Base-by-base conservation (phyloP, 164 flowering plant genomes). In the Echeveria elegans region DNA sequence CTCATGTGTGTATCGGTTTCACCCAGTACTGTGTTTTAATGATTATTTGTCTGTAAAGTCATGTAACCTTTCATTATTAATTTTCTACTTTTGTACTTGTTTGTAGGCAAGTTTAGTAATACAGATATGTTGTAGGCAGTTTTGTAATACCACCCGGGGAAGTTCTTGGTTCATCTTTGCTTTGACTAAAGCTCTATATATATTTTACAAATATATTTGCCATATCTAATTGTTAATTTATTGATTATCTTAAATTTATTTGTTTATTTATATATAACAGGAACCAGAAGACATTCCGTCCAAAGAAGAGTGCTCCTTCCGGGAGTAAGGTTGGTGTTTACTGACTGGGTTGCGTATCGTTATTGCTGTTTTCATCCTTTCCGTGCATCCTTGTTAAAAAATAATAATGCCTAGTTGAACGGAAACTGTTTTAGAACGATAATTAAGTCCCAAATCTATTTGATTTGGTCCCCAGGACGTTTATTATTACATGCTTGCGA, bases 251-350 rank as follows among this genome's bases (percentile, higher is more conserved):
- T 5, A 43, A 10, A n/a, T 2, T 43, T 16, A 12, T 16, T 43
- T 43, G 47, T 43, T 43, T 43, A 43, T 1, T 43, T 1, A 15
- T 43, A 43, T 15, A 15, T 1, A 11, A 16, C 16, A 43, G 47
- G 47, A 43, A 43, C 47, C 47, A 93, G 63, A 85, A 80, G 71
- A 93, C 98, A 61, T 93, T 93, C 69, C 92, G 97, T 66, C 98
- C 96, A 8, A 93, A 93, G 72, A 93, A 93, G 77, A 93, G 92
- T 78, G 90, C 92, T 19, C 97, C 96, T 3, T 86, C 97, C 15
- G 97, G 98, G 69, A 93, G 95, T 80, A 93, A 92, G 98, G 98
- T 92, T 64, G 56, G 66, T 64, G 30, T 65, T 16, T 52, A 38
- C 10, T 47, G 9, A n/a, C 26, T 12, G 8, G 4, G 28, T 18